These are phyloP conservation scores for Syncephalastrum monosporum DNA, from an alignment of 371 early-diverging fungal species.

Conservation along the genomic window DNA sequence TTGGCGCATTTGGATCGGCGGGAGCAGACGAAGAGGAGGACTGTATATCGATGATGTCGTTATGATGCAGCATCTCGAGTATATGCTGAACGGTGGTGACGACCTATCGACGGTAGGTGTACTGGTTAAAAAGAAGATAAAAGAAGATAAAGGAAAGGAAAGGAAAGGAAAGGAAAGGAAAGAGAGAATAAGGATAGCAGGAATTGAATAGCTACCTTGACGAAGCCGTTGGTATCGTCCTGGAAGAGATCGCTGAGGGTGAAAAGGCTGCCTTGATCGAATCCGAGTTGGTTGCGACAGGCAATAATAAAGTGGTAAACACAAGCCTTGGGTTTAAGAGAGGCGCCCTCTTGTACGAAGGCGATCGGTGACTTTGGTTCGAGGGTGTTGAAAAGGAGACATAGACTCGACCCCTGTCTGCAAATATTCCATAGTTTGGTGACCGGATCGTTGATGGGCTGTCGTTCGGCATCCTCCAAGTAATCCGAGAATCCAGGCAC, in stretches of 20 bases:
- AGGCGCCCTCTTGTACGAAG: conserved; percentile 32
- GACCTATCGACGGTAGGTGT: conserved; percentile 21
- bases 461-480: conserved; percentile 19
- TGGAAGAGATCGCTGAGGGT: conserved; percentile 83
- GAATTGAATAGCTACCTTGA: conserved; percentile 68
- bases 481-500: conserved; percentile 61
- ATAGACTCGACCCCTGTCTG: conserved; percentile 85
- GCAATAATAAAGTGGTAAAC: conserved; percentile 79
- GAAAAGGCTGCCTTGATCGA: conserved; percentile 75
- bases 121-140: conserved; percentile 1
- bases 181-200: too few relatives aligned
- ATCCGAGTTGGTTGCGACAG: conserved; percentile 68
- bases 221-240: conserved; percentile 93
- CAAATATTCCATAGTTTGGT: conserved; percentile 86
- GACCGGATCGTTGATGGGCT: conserved; percentile 65
- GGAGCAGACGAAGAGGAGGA: conserved; percentile 10
- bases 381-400: conserved; percentile 77
- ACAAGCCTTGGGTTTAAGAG: conserved; percentile 73
- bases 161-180: not conserved
- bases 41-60: conserved; percentile 29
- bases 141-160: not conserved
- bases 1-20: conserved; percentile 55
- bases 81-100: conserved; percentile 37
- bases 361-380: conserved; percentile 52
- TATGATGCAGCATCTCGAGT: conserved; percentile 28